Evolutionary conservation across 2,329 filamentous ascomycete species (phyloP).

Genomic region (Fusarium nurragi): DNA sequence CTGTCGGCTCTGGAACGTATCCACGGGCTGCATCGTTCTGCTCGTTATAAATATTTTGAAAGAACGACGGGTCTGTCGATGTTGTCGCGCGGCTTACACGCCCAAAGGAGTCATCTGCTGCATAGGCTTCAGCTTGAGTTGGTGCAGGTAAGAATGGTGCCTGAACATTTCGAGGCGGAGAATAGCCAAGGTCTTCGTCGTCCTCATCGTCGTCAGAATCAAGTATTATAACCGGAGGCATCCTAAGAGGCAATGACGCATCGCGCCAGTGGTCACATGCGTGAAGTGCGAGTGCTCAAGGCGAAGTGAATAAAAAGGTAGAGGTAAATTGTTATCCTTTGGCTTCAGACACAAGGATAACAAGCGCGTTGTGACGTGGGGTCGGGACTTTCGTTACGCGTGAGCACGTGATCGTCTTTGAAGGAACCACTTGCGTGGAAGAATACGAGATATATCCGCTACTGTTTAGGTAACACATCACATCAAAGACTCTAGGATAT

Average conservation of each 20-base stretch:
- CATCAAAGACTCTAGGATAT: not conserved
- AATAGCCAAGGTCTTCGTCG: conserved; percentile 46
- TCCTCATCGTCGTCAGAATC: conserved; percentile 55
- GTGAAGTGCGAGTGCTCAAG: not conserved
- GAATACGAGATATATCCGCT: no score
- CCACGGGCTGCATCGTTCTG: conserved; percentile 51
- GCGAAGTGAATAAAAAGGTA: not conserved
- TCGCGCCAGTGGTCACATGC: conserved; percentile 1
- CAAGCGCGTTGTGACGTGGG: conserved; percentile 31
- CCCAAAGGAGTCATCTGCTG: conserved; percentile 38
- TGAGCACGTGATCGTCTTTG: conserved; percentile 33
- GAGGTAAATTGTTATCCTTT: conserved; percentile 13
- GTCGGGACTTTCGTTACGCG: conserved; percentile 18
- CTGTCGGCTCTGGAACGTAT: conserved; percentile 23
- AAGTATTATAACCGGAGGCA: conserved; percentile 48
- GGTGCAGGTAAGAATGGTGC: not conserved
- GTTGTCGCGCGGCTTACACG: conserved; percentile 46
- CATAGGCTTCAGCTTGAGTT: conserved; percentile 5
- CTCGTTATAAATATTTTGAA: conserved; percentile 58
- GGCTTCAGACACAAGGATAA: not conserved
- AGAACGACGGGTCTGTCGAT: conserved; percentile 61
- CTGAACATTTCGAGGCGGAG: conserved; percentile 24
- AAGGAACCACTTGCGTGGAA: not conserved
- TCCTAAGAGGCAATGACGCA: conserved; percentile 19
- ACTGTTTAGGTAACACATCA: no score